Base-by-base conservation (phyloP, 2,329 filamentous ascomycete genomes). In the Madurella mycetomatis region DNA sequence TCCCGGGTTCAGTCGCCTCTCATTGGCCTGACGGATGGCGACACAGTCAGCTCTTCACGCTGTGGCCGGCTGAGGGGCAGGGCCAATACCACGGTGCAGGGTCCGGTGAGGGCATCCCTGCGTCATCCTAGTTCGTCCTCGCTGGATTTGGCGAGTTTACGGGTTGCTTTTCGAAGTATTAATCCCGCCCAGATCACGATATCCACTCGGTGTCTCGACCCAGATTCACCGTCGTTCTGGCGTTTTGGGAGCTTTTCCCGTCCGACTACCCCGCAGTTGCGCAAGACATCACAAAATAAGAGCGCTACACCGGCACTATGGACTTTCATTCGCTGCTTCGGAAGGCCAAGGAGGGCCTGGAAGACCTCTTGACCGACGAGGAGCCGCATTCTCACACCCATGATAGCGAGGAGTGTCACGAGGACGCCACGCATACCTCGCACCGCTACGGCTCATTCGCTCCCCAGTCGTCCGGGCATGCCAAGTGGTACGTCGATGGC, bases 401-500 rank as follows among this genome's bases (percentile, higher is more conserved):
- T 7, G 67, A 77, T 48, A 73, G 70, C 41, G 63, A 72, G 49
- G 65, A 70, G 39, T 76, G 74, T 60, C 69, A 72, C 50, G 65
- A 73, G 34, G 63, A 72, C 31, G 74, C 79, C 46, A 64, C 69
- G 2, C 69, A 73, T 42, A 53, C 54, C 25, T 68, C 71, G 25
- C 77, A 86, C 61, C 78, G 83, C 47, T 85, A 77, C 65, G 74
- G 79, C 55, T 85, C 82, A 55, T 95, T 95, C 73, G 87, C 88
- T 1, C 84, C 88, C 1, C 80, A 85, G 64, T 81, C 87, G 17
- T 80, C 81, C 32, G 86, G 87, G 53, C 86, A 90, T 65, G 84
- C 82, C 58, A 95, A 95, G 76, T 95, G 90, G 89, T 92, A 87
- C 70, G 88, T 94, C 16, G 89, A 94, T 66, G 90, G 87, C 7